Conservation (phyloP, 306 rosid species). For the Corylus avellana region DNA sequence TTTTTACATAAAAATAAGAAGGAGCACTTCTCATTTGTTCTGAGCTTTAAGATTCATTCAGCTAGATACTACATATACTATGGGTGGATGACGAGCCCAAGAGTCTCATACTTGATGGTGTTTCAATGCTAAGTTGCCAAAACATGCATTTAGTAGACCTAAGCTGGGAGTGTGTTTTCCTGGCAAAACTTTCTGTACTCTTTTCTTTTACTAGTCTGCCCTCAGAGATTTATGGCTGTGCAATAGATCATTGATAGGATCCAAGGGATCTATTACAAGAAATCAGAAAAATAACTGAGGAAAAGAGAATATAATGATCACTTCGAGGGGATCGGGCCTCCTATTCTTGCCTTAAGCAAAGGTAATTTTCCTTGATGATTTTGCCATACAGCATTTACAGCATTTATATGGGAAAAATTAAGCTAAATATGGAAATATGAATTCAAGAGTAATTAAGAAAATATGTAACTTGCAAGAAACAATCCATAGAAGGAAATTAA, state of each 20-base stretch:
- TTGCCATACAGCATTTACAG: too few species aligned
- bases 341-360: too few species aligned
- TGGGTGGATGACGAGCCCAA: not conserved
- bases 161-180: not conserved
- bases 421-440: too few species aligned
- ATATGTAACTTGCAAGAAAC: too few species aligned
- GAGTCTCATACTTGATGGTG: not conserved
- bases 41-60: not conserved
- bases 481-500: too few species aligned
- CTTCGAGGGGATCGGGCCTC: too few species aligned
- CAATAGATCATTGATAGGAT: not conserved
- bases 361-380: too few species aligned
- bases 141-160: not conserved
- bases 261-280: too few species aligned
- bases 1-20: not conserved
- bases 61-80: not conserved
- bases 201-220: not conserved
- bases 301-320: too few species aligned
- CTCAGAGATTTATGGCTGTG: not conserved
- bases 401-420: too few species aligned
- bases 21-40: not conserved
- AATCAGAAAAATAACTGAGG: too few species aligned
- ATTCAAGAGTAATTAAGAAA: too few species aligned
- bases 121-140: not conserved
- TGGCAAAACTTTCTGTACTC: not conserved